Conservation (phyloP, 2,329 filamentous ascomycete species). For the Colletotrichum karsti region DNA sequence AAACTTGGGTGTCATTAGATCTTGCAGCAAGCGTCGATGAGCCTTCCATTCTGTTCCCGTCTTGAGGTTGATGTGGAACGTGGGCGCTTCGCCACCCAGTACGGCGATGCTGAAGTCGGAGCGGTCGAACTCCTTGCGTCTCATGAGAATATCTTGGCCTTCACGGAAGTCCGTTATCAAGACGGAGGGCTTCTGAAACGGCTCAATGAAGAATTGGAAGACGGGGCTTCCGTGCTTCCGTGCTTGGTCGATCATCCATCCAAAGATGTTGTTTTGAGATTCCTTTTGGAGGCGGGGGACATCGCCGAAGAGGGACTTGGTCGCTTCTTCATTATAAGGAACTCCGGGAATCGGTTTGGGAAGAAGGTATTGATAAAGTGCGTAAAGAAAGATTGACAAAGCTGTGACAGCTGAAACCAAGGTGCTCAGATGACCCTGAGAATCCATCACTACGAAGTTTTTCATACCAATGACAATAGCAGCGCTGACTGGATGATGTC, state of each 20-base stretch:
- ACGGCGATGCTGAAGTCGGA: slow-evolving; percentile 29
- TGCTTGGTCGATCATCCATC: neutral
- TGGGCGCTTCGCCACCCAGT: slow-evolving; percentile 18
- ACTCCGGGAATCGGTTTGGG: slow-evolving; percentile 6
- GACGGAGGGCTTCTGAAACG: slow-evolving; percentile 38
- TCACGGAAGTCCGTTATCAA: slow-evolving; percentile 42
- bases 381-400: neutral
- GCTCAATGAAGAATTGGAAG: slow-evolving; percentile 43
- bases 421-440: neutral
- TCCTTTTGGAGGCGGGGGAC: neutral
- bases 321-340: neutral
- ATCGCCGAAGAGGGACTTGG: neutral
- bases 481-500: neutral
- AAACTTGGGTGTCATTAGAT: slow-evolving; percentile 47
- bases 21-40: slow-evolving; percentile 42
- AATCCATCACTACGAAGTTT: neutral
- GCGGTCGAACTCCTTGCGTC: slow-evolving; percentile 44
- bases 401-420: neutral
- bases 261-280: neutral
- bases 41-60: slow-evolving; percentile 40
- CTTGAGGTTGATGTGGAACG: slow-evolving; percentile 43
- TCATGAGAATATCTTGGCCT: slow-evolving; percentile 40
- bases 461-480: neutral
- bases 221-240: slow-evolving; percentile 20
- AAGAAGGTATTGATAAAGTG: neutral